Evolutionary conservation across 805 yeast species (phyloP).

Genomic region (Grigorovia transvaalensis): DNA sequence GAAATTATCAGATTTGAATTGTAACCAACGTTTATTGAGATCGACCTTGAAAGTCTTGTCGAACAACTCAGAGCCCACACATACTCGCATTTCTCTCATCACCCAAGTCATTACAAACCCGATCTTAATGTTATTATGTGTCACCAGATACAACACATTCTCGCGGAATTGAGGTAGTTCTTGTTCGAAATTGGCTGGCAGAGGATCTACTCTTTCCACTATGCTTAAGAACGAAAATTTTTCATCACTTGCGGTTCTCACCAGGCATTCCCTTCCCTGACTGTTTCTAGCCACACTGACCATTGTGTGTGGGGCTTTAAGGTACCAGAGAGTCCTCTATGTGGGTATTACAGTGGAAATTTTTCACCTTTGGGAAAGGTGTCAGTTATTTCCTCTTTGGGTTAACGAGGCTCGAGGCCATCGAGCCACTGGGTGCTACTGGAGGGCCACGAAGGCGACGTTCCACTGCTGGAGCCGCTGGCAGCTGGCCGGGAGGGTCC

Average conservation of each 20-base stretch:
- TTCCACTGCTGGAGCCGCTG: not conserved
- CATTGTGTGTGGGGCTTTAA: not conserved
- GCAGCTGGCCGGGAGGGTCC: not conserved
- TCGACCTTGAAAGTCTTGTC: slow-evolving; percentile 20
- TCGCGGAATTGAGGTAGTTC: slow-evolving; percentile 11
- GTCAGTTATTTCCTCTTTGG: no score
- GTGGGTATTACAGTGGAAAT: no score
- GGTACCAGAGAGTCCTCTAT: no score
- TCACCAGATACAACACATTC: slow-evolving; percentile 26
- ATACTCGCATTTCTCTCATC: slow-evolving; percentile 24
- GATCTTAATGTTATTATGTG: slow-evolving; percentile 30
- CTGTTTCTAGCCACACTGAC: not conserved
- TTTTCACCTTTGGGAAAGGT: no score
- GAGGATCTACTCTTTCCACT: slow-evolving; percentile 21
- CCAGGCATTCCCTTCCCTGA: slow-evolving; percentile 4
- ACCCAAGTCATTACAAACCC: slow-evolving; percentile 34
- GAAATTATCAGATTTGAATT: slow-evolving; percentile 23
- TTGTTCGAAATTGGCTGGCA: slow-evolving; percentile 17
- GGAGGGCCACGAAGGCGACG: not conserved
- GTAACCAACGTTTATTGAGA: slow-evolving; percentile 24
- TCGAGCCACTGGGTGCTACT: not conserved
- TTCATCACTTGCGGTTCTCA: slow-evolving; percentile 18
- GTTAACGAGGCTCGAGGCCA: no score
- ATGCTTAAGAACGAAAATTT: slow-evolving; percentile 19
- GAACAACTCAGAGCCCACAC: slow-evolving; percentile 6